Evolutionary conservation across 768 basidiomycete genomes (phyloP).

Genomic region (Mycena venus): DNA sequence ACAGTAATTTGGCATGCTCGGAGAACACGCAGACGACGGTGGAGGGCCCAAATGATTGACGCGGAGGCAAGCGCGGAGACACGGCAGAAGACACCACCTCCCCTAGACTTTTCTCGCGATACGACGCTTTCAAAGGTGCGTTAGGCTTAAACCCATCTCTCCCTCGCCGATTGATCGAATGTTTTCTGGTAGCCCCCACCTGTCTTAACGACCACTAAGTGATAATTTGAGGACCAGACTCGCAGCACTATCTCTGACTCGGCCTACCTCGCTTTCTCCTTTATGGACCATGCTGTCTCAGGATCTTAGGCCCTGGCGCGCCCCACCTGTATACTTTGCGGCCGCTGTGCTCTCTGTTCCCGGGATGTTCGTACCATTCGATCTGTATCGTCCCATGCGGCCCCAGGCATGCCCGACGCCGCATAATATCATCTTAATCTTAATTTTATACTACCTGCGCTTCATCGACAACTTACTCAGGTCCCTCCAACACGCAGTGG

Average conservation of each 20-base stretch:
- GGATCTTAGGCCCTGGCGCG: background rate
- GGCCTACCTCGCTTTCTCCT: background rate
- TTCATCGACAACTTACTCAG: too few relatives aligned
- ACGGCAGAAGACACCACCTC: background rate
- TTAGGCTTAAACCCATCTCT: background rate
- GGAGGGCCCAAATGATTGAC: background rate
- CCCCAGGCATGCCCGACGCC: background rate
- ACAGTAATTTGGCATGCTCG: constrained; percentile 18
- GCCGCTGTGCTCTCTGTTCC: background rate
- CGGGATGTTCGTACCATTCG: too few relatives aligned
- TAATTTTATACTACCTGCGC: too few relatives aligned
- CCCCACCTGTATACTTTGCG: background rate
- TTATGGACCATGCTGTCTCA: background rate
- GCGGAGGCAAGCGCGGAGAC: background rate
- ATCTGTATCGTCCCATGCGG: background rate
- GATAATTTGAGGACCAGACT: background rate
- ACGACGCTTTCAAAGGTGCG: constrained; percentile 5
- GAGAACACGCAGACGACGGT: background rate
- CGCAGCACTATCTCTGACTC: background rate
- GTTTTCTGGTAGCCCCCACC: constrained; percentile 1
- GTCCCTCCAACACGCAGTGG: too few relatives aligned
- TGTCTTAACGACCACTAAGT: background rate
- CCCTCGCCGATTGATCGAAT: background rate
- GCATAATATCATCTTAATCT: too few relatives aligned
- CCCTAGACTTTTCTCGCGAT: background rate